These are phyloP conservation scores for Saprolegnia parasitica DNA, from an alignment of 352 stramenopile genomes.

Conservation along the genomic window DNA sequence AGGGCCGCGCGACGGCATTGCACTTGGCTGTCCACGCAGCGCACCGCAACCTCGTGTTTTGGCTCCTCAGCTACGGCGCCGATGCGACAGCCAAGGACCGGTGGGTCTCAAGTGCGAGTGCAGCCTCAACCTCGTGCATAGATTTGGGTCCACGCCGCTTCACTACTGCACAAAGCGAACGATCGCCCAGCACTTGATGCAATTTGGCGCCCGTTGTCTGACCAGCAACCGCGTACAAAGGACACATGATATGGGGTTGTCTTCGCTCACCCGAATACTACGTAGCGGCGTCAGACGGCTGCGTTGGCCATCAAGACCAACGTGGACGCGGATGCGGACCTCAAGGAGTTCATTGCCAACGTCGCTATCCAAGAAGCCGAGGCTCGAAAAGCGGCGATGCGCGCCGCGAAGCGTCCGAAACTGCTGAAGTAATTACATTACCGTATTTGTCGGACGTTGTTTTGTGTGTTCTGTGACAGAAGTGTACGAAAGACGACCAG, in stretches of 20 bases:
- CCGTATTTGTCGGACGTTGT: too few relatives aligned
- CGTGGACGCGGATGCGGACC: neutral
- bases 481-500: too few relatives aligned
- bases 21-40: conserved; percentile 59
- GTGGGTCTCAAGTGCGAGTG: neutral
- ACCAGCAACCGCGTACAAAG: too few relatives aligned
- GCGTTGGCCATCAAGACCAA: conserved; percentile 10
- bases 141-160: conserved; percentile 58
- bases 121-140: conserved; percentile 15
- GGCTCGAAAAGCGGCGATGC: neutral
- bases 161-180: conserved; percentile 41
- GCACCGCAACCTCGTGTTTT: conserved; percentile 53
- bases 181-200: conserved; percentile 15
- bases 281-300: conserved; percentile 20
- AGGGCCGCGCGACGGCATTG: conserved; percentile 57
- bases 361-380: neutral
- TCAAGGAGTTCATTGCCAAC: neutral
- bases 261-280: neutral
- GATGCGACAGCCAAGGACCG: conserved; percentile 45
- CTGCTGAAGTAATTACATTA: too few relatives aligned
- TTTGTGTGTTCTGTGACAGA: too few relatives aligned
- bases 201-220: conserved; percentile 10
- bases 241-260: too few relatives aligned
- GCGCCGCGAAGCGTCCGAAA: too few relatives aligned
- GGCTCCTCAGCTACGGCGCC: conserved; percentile 62